Base-by-base conservation (phyloP, 169 alveolate genomes). In the Eimeria nieschulzi region DNA sequence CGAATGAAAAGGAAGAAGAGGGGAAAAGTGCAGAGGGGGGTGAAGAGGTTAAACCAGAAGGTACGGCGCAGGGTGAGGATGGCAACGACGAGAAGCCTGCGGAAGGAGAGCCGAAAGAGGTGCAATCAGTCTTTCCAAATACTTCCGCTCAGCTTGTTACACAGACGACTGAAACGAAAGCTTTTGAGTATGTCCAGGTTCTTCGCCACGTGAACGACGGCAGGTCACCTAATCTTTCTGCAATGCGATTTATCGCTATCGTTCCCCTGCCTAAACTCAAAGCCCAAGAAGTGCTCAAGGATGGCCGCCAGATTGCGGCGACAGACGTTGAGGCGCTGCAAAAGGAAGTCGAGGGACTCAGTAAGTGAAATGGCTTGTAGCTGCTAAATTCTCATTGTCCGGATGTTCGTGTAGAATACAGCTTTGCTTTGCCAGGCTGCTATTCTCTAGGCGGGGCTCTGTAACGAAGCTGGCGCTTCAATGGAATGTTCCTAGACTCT, bases 221-320 rank as follows among this genome's bases (percentile, higher is more conserved):
- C 46, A 39, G 90, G 23, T 82, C 90, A 9, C 78, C 90, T 0
- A 82, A 63, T n/a, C 39, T 39, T 26, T 82, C 90, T 46, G n/a
- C 23, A 6, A 13, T 82, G 61, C 76, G 53, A 13, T 61, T 5
- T 26, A 61, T 82, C 15, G 46, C 59, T 19, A 59, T 82, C 33
- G 78, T 82, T 39, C 90, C 90, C 7, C 46, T 82, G 53, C 2
- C 21, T 17, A 82, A 61, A 2, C 12, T 63, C 53, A 63, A 82
- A 17, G 90, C 90, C 19, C 46, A 82, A 46, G 78, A 82, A 17
- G 78, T 54, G 33, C 66, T 82, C 66, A 82, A 82, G 76, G 90
- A 82, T 7, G 90, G 90, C 33, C n/a, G 66, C 39, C 12, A 59
- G 17, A 51, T 82, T 19, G 66, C 56, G n/a, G 79, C 56, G 15